Evolutionary conservation across 2,329 filamentous ascomycete genomes (phyloP).

Genomic region (Paramyrothecium roridum): DNA sequence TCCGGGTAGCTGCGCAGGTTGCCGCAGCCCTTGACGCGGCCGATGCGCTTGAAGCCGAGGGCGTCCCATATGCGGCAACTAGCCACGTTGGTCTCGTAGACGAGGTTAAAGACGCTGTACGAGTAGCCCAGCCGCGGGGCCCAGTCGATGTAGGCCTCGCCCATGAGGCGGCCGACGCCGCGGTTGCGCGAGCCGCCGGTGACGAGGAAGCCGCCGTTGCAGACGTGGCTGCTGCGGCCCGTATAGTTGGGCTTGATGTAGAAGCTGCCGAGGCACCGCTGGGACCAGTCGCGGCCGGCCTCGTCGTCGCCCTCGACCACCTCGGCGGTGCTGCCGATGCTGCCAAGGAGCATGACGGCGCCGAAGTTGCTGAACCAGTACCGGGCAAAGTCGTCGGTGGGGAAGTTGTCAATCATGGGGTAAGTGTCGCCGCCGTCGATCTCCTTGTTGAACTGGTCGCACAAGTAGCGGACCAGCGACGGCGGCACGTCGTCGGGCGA

Average conservation of each 20-base stretch:
- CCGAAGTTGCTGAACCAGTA: constrained; percentile 94
- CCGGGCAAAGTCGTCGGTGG: constrained; percentile 69
- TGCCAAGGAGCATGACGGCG: constrained; percentile 81
- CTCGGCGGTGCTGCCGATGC: constrained; percentile 62
- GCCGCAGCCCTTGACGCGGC: constrained; percentile 71
- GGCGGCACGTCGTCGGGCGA: constrained; percentile 73
- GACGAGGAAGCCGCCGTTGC: constrained; percentile 78
- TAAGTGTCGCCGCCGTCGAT: constrained; percentile 92
- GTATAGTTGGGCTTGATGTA: constrained; percentile 95
- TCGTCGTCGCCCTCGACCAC: constrained; percentile 56
- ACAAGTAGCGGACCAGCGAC: constrained; percentile 73
- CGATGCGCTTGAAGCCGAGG: constrained; percentile 88
- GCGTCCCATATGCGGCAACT: constrained; percentile 91
- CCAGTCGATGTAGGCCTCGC: constrained; percentile 74
- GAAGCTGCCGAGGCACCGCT: constrained; percentile 82
- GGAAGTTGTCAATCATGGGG: constrained; percentile 76
- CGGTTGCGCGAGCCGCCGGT: constrained; percentile 71
- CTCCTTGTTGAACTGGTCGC: constrained; percentile 82
- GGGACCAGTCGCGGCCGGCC: constrained; percentile 55
- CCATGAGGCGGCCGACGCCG: constrained; percentile 73
- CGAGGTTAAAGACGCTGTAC: constrained; percentile 91
- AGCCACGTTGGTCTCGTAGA: constrained; percentile 90
- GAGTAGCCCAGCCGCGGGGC: constrained; percentile 80
- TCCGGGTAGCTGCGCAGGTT: constrained; percentile 67
- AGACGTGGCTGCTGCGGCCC: constrained; percentile 84